These are phyloP conservation scores for Blepharisma japonicum DNA, from an alignment of 73 alveolate genomes.

Conservation along the genomic window DNA sequence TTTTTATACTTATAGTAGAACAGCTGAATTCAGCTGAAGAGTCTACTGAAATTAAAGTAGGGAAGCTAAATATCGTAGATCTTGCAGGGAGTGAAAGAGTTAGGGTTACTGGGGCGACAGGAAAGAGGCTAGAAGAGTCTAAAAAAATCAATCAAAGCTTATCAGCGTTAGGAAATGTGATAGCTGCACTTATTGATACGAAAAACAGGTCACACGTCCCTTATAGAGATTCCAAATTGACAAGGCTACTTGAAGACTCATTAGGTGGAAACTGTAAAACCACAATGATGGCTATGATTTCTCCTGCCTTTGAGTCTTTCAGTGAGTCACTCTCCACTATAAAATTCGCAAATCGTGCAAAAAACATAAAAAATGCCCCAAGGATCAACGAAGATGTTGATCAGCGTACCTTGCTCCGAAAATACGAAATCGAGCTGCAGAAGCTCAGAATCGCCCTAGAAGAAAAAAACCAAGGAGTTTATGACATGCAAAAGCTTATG, in stretches of 20 bases:
- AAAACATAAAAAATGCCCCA: slow-evolving; percentile 95
- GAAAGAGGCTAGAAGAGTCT: slow-evolving; percentile 97
- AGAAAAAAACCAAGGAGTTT: slow-evolving; percentile 65
- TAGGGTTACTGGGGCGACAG: slow-evolving; percentile 98
- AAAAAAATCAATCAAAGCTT: slow-evolving; percentile 98
- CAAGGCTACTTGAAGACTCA: slow-evolving; percentile 95
- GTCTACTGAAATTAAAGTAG: slow-evolving; percentile 77
- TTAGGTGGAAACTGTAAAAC: slow-evolving; percentile 98
- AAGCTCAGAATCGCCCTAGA: slow-evolving; percentile 79
- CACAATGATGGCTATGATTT: slow-evolving; percentile 95
- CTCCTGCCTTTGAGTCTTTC: slow-evolving; percentile 92
- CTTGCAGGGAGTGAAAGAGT: slow-evolving; percentile 99
- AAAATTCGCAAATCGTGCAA: slow-evolving; percentile 99
- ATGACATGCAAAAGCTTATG: slow-evolving; percentile 69
- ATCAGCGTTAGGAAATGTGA: slow-evolving; percentile 99
- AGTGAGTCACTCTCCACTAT: slow-evolving; percentile 96
- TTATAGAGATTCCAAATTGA: slow-evolving; percentile 97
- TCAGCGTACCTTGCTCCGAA: slow-evolving; percentile 82
- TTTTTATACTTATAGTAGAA: slow-evolving; percentile 93
- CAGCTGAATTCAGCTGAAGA: slow-evolving; percentile 7
- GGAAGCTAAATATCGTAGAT: slow-evolving; percentile 96
- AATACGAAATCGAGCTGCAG: slow-evolving; percentile 93
- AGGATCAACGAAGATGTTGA: slow-evolving; percentile 93
- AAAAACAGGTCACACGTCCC: slow-evolving; percentile 91
- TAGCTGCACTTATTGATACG: slow-evolving; percentile 97